Evolutionary conservation across 2,329 filamentous ascomycete species (phyloP).

Genomic region (Xylariaceae sp.): DNA sequence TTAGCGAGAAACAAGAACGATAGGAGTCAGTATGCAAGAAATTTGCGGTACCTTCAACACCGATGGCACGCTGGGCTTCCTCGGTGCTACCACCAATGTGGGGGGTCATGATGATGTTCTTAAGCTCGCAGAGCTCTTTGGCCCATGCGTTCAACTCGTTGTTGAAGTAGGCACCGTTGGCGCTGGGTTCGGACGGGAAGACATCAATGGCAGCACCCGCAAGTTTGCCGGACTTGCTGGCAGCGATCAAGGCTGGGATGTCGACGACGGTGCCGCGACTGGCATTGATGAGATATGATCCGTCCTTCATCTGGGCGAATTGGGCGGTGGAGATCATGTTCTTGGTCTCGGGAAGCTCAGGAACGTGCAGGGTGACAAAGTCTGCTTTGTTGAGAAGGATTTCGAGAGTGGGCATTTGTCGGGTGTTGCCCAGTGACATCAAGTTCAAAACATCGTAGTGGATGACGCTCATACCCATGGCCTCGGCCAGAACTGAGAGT

Average conservation of each 20-base stretch:
- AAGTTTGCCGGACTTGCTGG: conserved; percentile 78
- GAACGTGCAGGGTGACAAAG: conserved; percentile 92
- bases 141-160: conserved; percentile 77
- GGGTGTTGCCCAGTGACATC: conserved; percentile 87
- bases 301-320: conserved; percentile 83
- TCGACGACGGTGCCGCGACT: conserved; percentile 91
- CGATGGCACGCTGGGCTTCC: conserved; percentile 94
- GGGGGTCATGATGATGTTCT: conserved; percentile 90
- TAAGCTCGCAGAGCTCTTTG: conserved; percentile 75
- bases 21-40: not conserved
- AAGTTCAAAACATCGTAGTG: conserved; percentile 94
- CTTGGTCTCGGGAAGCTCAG: conserved; percentile 86
- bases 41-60: conserved; percentile 61
- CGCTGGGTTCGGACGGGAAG: conserved; percentile 87
- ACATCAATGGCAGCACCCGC: conserved; percentile 96
- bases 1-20: conserved; percentile 12
- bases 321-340: conserved; percentile 81
- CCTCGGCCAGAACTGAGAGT: conserved; percentile 88
- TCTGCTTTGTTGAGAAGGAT: conserved; percentile 74
- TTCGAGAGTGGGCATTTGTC: conserved; percentile 73
- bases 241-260: conserved; percentile 84
- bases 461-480: conserved; percentile 97
- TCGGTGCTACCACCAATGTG: conserved; percentile 98
- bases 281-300: conserved; percentile 93
- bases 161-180: conserved; percentile 94